Percentiles rank a stretch among this genome's conserved stretches.
These are phyloP conservation scores for Colletotrichum caudatum DNA, from an alignment of 2,329 filamentous ascomycete species.

Conservation along the genomic window DNA sequence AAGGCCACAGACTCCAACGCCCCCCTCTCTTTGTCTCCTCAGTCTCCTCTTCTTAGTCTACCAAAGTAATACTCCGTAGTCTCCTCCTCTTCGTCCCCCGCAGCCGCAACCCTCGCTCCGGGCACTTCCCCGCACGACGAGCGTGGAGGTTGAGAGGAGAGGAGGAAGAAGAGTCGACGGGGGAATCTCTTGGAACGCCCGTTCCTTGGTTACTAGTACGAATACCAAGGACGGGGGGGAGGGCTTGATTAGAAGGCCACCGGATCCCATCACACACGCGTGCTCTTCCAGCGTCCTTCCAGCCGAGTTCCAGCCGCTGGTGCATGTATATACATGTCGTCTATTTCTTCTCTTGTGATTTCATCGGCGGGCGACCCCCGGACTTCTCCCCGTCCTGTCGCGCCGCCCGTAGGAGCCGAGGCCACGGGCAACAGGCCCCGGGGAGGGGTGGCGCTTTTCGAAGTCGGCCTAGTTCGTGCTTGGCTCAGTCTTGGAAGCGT, in stretches of 20 bases:
- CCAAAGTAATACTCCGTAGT: too few relatives aligned
- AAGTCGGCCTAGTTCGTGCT: conserved; percentile 4
- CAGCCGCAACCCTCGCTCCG: conserved; percentile 15
- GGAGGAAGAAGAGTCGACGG: conserved; percentile 3
- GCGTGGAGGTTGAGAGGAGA: conserved; percentile 7
- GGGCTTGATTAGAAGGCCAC: background rate
- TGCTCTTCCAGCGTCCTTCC: background rate
- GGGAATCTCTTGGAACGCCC: too few relatives aligned
- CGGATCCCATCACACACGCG: background rate
- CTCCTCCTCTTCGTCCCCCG: conserved; percentile 4
- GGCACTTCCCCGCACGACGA: conserved; percentile 20
- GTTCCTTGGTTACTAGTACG: background rate
- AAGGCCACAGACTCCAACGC: background rate
- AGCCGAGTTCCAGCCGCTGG: too few relatives aligned
- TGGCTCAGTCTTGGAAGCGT: conserved; percentile 8
- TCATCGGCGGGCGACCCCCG: background rate
- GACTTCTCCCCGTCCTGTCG: conserved; percentile 4
- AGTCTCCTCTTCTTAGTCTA: background rate
- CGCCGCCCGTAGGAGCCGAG: background rate
- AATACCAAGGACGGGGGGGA: conserved; percentile 1
- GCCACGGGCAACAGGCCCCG: conserved; percentile 5
- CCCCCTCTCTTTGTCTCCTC: background rate
- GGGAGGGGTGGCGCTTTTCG: background rate
- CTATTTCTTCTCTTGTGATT: too few relatives aligned
- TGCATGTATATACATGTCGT: background rate